A percentile compares a stretch with the other conserved stretches of the same genome.
Evolutionary conservation across 129 eudicot genomes (phyloP).

Genomic region (Artemisia argyi): DNA sequence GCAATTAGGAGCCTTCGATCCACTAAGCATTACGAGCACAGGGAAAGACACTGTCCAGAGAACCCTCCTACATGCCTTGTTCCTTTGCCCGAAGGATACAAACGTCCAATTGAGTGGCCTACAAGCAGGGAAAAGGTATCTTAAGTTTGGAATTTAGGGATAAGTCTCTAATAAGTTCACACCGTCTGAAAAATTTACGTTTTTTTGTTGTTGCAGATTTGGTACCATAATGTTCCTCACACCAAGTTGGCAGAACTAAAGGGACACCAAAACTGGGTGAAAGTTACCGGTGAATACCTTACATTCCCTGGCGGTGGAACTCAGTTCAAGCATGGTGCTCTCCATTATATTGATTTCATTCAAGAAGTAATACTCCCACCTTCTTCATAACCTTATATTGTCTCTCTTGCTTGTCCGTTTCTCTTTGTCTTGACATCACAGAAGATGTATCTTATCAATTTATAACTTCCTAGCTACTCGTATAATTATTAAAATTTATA

Average conservation of each 20-base stretch:
- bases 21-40: slow-evolving; percentile 88
- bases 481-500: neutral
- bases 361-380: slow-evolving; percentile 51
- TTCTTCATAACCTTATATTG: slow-evolving; percentile 3
- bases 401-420: neutral
- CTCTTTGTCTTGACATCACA: neutral
- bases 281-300: slow-evolving; percentile 83
- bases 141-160: slow-evolving; percentile 9
- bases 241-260: slow-evolving; percentile 72
- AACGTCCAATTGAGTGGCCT: slow-evolving; percentile 78
- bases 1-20: slow-evolving; percentile 59
- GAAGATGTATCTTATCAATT: neutral
- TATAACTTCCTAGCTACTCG: neutral
- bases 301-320: slow-evolving; percentile 98
- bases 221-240: slow-evolving; percentile 93
- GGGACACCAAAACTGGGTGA: slow-evolving; percentile 98
- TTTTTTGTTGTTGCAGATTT: slow-evolving; percentile 51
- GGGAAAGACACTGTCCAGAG: slow-evolving; percentile 92
- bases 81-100: slow-evolving; percentile 85
- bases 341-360: slow-evolving; percentile 84
- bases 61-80: slow-evolving; percentile 90
- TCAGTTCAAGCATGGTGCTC: slow-evolving; percentile 94
- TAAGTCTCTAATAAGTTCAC: neutral
- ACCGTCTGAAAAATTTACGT: neutral
- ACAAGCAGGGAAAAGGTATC: slow-evolving; percentile 87